Evolutionary conservation across 2,329 filamentous ascomycete genomes (phyloP), one percentile per base, ranked within the genome.

Genomic region (Verticillium albo-atrum): DNA sequence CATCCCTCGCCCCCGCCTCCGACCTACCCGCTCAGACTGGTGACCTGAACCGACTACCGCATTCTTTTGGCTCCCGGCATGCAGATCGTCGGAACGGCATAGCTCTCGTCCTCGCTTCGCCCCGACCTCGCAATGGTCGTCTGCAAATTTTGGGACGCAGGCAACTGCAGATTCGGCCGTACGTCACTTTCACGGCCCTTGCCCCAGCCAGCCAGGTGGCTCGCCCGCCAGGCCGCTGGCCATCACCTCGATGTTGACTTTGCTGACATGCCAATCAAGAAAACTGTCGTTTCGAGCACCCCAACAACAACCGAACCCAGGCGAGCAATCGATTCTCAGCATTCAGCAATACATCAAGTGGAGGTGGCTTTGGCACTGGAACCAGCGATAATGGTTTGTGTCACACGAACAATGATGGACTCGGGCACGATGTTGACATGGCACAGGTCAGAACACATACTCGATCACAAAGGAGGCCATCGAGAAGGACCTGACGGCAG

Each of bases 401-500:
- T 32, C 47, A 12, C n/a, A 27, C 5, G 30, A 6, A 27, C n/a
- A n/a, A n/a, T n/a, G 34, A 47, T 17, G 6, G 17, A 6, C 20
- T 30, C n/a, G 26, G 3, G 30, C 20, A 34, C 26, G n/a, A 17
- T 30, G 52, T 30, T 35, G 20, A 27, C 23, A 14, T 15, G 50
- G 15, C 3, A 51, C 35, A 59, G 57, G 51, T 20, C 35, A 55
- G 69, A 68, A 70, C 9, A 74, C 77, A 4, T 85, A 85, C 70
- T 79, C 74, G 52, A 73, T 92, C 47, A 83, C 76, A n/a, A 74
- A 75, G 50, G 83, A 84, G 0, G 76, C 75, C 2, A 88, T 96
- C 66, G 81, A 82, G 61, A 75, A 76, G 57, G 92, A 96, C 69
- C 79, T 96, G 53, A 84, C 81, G 1, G 79, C 81, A 25, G 91